Conservation (phyloP, 1,139 yeast species). For the Zhuliangozyma parablackwelliae region DNA sequence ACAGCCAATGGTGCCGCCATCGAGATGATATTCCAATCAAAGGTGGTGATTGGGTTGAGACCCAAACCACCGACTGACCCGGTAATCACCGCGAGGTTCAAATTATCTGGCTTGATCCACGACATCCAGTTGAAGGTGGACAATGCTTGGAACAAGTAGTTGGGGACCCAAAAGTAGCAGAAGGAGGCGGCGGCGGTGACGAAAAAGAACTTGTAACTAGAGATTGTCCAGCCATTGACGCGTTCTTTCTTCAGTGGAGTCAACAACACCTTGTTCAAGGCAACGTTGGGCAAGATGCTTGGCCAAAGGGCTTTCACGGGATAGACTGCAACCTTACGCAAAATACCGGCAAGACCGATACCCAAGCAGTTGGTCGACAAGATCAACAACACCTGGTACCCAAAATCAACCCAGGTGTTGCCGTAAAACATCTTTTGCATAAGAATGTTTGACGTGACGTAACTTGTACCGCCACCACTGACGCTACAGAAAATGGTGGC, state of each 20-base stretch:
- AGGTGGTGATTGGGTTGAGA: conserved; percentile 50
- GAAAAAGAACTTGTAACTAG: conserved; percentile 30
- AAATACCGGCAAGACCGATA: conserved; percentile 57
- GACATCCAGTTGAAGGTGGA: conserved; percentile 36
- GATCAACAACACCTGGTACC: conserved; percentile 47
- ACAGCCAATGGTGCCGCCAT: conserved; percentile 24
- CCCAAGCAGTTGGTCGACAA: conserved; percentile 58
- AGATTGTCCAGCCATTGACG: conserved; percentile 35
- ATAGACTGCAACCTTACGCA: conserved; percentile 53
- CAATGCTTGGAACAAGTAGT: conserved; percentile 27
- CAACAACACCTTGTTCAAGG: conserved; percentile 51
- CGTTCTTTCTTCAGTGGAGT: conserved; percentile 36
- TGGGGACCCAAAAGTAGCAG: conserved; percentile 33
- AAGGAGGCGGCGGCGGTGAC: conserved; percentile 19
- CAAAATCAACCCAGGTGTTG: conserved; percentile 36
- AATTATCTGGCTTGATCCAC: conserved; percentile 31
- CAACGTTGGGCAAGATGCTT: conserved; percentile 47
- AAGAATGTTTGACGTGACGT: conserved; percentile 17
- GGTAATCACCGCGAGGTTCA: conserved; percentile 46
- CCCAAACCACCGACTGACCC: conserved; percentile 56
- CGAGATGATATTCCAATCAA: conserved; percentile 44
- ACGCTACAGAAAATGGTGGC: conserved; percentile 20
- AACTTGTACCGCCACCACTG: conserved; percentile 18
- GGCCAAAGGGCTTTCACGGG: conserved; percentile 60
- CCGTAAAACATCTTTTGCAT: conserved; percentile 22